Base-by-base conservation (phyloP, 164 flowering plant genomes). In the Magnolia changhungtana region DNA sequence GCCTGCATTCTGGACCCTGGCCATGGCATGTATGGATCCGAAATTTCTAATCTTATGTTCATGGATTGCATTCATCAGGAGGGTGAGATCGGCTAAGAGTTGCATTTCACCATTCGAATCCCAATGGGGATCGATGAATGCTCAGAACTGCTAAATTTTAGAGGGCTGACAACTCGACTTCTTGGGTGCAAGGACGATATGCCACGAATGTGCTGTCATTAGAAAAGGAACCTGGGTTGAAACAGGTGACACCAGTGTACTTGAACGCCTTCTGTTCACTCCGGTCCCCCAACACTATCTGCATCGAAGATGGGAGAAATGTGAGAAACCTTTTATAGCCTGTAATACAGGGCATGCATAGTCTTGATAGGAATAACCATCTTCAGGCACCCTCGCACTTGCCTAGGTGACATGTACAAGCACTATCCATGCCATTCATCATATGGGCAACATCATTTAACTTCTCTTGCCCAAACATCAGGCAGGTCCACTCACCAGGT, bases 221-320 rank as follows among this genome's bases (percentile, higher is more conserved):
- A 64, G 99, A 86, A 82, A 95, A 95, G 66, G 99, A 92, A 55
- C 99, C 99, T 11, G 99, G 93, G 82, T 92, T 95, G 79, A 95
- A 93, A 78, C 99, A 95, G 52, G 97, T 92, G 65, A 87, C 88
- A 78, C 94, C 98, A 18, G 86, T 82, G 84, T 91, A 90, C 37
- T 87, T 89, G 86, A 91, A 93, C 59, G 87, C 90, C 85, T 93
- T 92, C 81, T 95, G 99, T 84, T 93, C 92, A 75, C 99, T 92
- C 78, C 82, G 85, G 77, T 95, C 99, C 37, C 91, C 99, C 76
- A 95, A 79, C 52, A 95, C 91, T 72, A 95, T 95, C 98, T 95
- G 99, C 71, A 84, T 2, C 8, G 14, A 67, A 73, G 69, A 16
- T 18, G 29, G 55, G 3, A 63, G 52, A 24, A 23, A 64, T 50